Evolutionary conservation across 805 yeast species (phyloP).

Genomic region (Candida insectorum): DNA sequence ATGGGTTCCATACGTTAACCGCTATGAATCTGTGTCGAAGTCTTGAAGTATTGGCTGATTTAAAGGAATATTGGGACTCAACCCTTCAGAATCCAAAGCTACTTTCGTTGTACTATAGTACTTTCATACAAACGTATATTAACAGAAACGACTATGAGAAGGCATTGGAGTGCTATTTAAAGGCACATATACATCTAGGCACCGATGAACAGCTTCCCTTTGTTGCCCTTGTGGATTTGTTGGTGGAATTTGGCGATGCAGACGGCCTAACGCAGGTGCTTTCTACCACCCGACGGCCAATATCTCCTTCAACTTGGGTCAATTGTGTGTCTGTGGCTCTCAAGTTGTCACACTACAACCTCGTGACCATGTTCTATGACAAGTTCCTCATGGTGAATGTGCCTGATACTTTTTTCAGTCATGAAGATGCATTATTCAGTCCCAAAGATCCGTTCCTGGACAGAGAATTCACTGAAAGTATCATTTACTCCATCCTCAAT

Average conservation of each 20-base stretch:
- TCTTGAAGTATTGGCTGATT: neutral
- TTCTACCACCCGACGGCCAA: conserved; percentile 1
- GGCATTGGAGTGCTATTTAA: conserved; percentile 14
- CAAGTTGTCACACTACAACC: conserved; percentile 19
- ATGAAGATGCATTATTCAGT: conserved; percentile 23
- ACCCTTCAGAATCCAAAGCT: neutral
- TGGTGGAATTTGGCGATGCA: conserved; percentile 20
- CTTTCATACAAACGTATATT: conserved; percentile 19
- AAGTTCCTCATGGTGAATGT: conserved; percentile 27
- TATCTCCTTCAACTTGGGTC: conserved; percentile 23
- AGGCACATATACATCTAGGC: conserved; percentile 1
- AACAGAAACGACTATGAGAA: conserved; percentile 20
- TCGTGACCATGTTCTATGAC: conserved; percentile 26
- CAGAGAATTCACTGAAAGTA: conserved; percentile 18
- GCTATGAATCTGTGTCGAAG: no score
- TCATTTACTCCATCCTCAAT: conserved; percentile 26
- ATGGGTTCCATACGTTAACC: no score
- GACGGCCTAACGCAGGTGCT: conserved; percentile 16
- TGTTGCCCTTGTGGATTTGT: conserved; percentile 12
- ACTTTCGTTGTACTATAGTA: conserved; percentile 16
- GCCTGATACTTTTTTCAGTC: conserved; percentile 15
- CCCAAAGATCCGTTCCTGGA: conserved; percentile 6
- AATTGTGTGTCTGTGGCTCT: conserved; percentile 21
- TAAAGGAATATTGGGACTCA: conserved; percentile 6
- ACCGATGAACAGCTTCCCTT: conserved; percentile 16